Base-by-base conservation (phyloP, 2,329 filamentous ascomycete species). In the Intubia oerlemansii region DNA sequence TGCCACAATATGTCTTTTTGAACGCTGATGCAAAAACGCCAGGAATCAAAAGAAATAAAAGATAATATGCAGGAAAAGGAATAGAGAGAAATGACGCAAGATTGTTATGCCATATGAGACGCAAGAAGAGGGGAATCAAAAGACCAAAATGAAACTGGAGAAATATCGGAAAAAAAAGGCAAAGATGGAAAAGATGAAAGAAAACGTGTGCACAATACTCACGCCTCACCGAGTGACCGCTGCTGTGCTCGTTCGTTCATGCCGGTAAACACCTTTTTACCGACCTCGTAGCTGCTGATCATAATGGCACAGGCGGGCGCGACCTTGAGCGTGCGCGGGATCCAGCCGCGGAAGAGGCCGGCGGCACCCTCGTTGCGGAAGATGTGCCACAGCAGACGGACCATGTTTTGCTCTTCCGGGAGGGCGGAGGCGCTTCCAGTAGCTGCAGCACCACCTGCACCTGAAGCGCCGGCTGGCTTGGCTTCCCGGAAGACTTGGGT, bases 241-340 rank as follows among this genome's bases (percentile, higher is more conserved):
- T n/a, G n/a, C n/a, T n/a, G n/a, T n/a, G n/a, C n/a, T n/a, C n/a
- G 52, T 42, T 66, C 59, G 34, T 95, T 93, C 28, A 80, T 67
- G 9, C 66, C 62, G 30, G 69, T 62, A 19, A 90, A 90, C 46
- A 77, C 72, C 48, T 78, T 74, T 60, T 98, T 98, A 28, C 88
- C 84, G 21, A 95, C 66, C 50, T 98, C 88, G 49, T 95, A 98
- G 46, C 76, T 92, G 46, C 80, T 90, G 46, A 98, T 95, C 88
- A 98, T 98, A 46, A 98, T 95, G 17, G 88, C 88, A 51, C 88
- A 98, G 0, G 85, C 81, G 1, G 88, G 88, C 2, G 88, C 85
- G 5, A 98, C 84, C 48, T 95, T 95, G 35, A 95, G 57, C 39
- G 81, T 91, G 22, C 88, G 63, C 0, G 88, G 82, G 15, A 81